Evolutionary conservation across 345 rosid species (phyloP), one percentile per base, ranked within the genome.

Genomic region (Erodium maritimum): DNA sequence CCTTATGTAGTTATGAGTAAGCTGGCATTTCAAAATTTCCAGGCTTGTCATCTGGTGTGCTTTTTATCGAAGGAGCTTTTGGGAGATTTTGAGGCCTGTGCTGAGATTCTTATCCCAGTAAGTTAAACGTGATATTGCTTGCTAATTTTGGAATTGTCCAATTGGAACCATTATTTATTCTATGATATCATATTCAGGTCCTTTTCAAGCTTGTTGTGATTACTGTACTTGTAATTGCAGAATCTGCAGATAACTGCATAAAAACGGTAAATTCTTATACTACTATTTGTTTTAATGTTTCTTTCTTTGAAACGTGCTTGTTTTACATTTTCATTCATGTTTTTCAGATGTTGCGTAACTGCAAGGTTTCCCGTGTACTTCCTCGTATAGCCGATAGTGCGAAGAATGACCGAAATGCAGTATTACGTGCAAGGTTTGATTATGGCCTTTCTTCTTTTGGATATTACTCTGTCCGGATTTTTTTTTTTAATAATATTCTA

Each of bases 131-230:
- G 50, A 21, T 52, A 21, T 53, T 50, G 34, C 54, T 56, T 37
- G 50, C 24, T 66, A 24, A 52, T 42, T 57, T 72, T 66, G 23
- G 5, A 61, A 55, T 55, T 69, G 24, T 16, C 65, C 50, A 10
- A 42, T 42, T 12, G 3, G 12, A 42, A 11, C 48, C 48, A 10
- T 42, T 10, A 42, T 70, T 75, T 68, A 73, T 65, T 63, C 61
- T 64, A 57, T 67, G 64, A 58, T 63, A 71, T 81, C 75, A 69
- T 82, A 61, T 78, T 76, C 91, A 93, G 99, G 97, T 87, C 61
- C 97, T 93, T 78, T 93, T 93, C 90, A 93, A 93, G 95, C 79
- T 93, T 69, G 99, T 93, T 71, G 99, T 93, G 84, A 93, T 93
- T 59, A 93, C 99, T 73, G 99, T 89, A 62, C 99, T 93, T 77